A percentile compares a stretch with the other conserved stretches of the same genome.
Conservation (phyloP, 306 rosid genomes). For the Castanea sativa region DNA sequence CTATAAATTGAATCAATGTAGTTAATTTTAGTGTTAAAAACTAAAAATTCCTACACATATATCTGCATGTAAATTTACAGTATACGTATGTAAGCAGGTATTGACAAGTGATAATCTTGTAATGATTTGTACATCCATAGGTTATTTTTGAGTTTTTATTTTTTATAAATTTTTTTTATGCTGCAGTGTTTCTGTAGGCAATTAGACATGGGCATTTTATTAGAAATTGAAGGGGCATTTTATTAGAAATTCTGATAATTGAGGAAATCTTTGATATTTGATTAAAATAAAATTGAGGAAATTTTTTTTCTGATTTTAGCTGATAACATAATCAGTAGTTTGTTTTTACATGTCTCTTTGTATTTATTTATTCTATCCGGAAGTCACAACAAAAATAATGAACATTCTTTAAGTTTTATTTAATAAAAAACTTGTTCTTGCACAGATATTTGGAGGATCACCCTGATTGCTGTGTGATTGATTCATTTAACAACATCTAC, state of each 20-base stretch:
- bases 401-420: not conserved
- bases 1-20: too few relatives aligned
- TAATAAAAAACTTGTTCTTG: not conserved
- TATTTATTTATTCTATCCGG: too few relatives aligned
- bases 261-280: too few relatives aligned
- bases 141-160: not conserved
- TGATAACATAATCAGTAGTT: too few relatives aligned
- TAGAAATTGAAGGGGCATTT: not conserved
- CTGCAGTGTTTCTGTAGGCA: not conserved
- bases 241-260: not conserved
- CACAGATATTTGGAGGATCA: conserved; percentile 63
- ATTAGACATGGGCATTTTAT: not conserved
- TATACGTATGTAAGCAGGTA: too few relatives aligned
- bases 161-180: not conserved
- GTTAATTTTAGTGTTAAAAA: too few relatives aligned
- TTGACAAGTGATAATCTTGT: not conserved
- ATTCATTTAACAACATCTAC: conserved; percentile 57
- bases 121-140: not conserved
- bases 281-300: too few relatives aligned
- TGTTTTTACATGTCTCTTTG: too few relatives aligned
- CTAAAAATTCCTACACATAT: too few relatives aligned
- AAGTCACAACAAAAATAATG: too few relatives aligned
- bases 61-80: too few relatives aligned
- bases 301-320: too few relatives aligned
- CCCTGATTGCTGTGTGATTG: conserved; percentile 64